These are phyloP conservation scores for Malassezia slooffiae DNA, from an alignment of 1,284 basidiomycete genomes.

Conservation along the genomic window DNA sequence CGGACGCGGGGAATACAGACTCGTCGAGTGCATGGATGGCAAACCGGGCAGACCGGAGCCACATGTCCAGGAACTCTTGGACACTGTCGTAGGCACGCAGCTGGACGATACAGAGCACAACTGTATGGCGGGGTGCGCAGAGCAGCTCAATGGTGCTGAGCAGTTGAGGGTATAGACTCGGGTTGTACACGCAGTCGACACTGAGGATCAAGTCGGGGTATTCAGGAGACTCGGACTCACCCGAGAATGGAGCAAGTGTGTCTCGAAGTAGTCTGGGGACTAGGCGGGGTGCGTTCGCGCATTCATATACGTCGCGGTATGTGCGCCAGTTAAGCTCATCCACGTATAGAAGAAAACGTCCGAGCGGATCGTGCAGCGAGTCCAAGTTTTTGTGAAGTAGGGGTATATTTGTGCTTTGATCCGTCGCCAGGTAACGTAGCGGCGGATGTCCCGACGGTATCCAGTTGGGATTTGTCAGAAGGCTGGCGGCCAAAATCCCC, in stretches of 20 bases:
- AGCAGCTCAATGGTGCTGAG: slow-evolving; percentile 28
- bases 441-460: background rate
- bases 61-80: slow-evolving; percentile 21
- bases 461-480: slow-evolving; percentile 7
- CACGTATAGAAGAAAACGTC: background rate
- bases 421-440: slow-evolving; percentile 31
- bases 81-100: slow-evolving; percentile 28
- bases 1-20: background rate
- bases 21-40: slow-evolving; percentile 20
- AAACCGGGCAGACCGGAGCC: slow-evolving; percentile 16
- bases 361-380: background rate
- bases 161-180: slow-evolving; percentile 28
- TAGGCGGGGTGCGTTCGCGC: no score
- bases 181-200: slow-evolving; percentile 40
- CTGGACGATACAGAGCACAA: slow-evolving; percentile 28
- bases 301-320: background rate
- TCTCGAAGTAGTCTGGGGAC: background rate
- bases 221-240: background rate
- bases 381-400: slow-evolving; percentile 25
- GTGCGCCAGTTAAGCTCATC: background rate
- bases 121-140: slow-evolving; percentile 17
- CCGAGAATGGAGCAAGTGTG: background rate
- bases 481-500: slow-evolving; percentile 29
- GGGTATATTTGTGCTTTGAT: slow-evolving; percentile 25
- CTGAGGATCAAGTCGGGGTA: slow-evolving; percentile 25